Percentiles rank a stretch among this genome's conserved stretches.
phyloP scores from a whole-genome alignment of 169 alveolate genomes.

The Eimeria mitis region DNA sequence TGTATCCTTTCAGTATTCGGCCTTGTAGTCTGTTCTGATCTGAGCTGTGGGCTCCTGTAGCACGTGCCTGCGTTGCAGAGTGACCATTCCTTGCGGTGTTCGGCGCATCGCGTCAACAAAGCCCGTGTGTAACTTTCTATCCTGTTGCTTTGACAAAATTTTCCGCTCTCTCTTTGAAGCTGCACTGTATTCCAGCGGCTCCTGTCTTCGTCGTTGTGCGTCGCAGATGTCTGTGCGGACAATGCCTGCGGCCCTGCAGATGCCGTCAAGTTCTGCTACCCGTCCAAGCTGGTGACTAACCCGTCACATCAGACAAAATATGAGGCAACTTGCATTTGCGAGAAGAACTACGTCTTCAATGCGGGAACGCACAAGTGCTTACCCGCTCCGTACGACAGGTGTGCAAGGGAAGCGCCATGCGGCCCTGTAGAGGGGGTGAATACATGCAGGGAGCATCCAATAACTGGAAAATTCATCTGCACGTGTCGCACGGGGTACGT shows the following conservation, averaged over 20 bases:
- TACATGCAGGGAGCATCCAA: slow-evolving; percentile 54
- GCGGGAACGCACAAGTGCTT: slow-evolving; percentile 15
- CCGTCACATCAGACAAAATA: slow-evolving; percentile 22
- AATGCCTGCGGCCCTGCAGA: slow-evolving; percentile 58
- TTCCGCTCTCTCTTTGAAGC: not conserved
- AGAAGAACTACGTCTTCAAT: not conserved
- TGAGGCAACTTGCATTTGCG: slow-evolving; percentile 62
- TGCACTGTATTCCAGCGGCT: slow-evolving; percentile 3
- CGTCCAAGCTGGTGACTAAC: slow-evolving; percentile 45
- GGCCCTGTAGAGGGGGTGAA: slow-evolving; percentile 54
- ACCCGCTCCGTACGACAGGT: slow-evolving; percentile 34
- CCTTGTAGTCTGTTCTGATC: not conserved
- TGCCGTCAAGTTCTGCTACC: slow-evolving; percentile 69
- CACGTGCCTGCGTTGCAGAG: not conserved
- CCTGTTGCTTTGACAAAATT: not conserved
- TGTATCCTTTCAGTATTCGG: not conserved
- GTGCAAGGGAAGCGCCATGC: slow-evolving; percentile 38
- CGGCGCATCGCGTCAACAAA: not conserved
- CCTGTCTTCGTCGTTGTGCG: not conserved
- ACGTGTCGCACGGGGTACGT: slow-evolving; percentile 44
- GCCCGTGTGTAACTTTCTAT: not conserved
- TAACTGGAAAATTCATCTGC: slow-evolving; percentile 63
- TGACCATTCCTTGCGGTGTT: not conserved
- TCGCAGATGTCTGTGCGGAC: slow-evolving; percentile 39
- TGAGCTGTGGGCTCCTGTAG: not conserved